Evolutionary conservation across 768 basidiomycete genomes (phyloP).

Genomic region (Cystofilobasidium ferigula): DNA sequence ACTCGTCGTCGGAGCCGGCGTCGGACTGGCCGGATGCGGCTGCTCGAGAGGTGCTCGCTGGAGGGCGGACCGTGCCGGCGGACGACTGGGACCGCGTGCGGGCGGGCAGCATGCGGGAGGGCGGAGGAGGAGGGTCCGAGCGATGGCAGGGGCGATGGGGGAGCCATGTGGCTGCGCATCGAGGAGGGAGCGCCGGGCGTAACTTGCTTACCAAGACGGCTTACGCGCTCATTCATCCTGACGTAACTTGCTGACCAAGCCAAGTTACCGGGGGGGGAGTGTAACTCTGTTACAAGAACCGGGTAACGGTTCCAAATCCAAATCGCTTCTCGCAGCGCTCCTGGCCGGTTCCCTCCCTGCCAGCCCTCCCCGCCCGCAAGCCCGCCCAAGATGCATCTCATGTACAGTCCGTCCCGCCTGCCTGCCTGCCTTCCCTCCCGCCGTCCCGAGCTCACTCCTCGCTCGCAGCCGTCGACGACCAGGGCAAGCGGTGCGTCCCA

Average conservation of each 20-base stretch:
- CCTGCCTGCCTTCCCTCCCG: neutral
- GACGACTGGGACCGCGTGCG: neutral
- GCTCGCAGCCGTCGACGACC: slow-evolving; percentile 4
- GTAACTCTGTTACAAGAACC: no score
- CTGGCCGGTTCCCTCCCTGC: neutral
- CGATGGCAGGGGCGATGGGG: no score
- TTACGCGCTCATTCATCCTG: no score
- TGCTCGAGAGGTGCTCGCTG: neutral
- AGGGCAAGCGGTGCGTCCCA: slow-evolving; percentile 7
- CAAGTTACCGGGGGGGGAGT: no score
- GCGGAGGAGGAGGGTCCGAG: neutral
- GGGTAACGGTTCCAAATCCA: no score
- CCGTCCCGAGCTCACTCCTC: no score
- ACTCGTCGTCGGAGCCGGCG: neutral
- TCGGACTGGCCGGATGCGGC: neutral
- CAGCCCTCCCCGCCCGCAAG: neutral
- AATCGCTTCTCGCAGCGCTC: no score
- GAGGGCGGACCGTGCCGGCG: neutral
- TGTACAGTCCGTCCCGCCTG: slow-evolving; percentile 49
- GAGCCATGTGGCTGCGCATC: no score
- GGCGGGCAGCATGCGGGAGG: neutral
- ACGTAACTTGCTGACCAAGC: no score
- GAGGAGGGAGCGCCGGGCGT: no score
- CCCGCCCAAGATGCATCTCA: slow-evolving; percentile 69
- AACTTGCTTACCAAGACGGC: no score